phyloP scores from a whole-genome alignment of 257 asterid species.

The Jaltomata sinuosa region DNA sequence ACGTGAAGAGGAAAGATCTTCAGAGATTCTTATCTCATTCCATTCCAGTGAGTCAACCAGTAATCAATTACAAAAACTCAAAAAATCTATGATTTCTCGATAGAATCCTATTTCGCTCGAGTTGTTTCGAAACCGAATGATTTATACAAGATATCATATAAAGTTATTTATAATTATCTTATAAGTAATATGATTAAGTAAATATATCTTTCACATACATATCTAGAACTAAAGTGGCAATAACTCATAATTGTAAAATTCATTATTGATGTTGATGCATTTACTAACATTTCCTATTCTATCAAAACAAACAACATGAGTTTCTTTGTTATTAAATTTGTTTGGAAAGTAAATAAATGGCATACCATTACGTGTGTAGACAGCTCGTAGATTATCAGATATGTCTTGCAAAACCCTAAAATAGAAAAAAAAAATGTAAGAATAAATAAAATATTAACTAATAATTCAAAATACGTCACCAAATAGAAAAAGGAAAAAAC shows the following conservation, averaged over 20 bases:
- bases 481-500: neutral
- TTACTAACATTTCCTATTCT: neutral
- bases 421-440: neutral
- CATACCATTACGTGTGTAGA: constrained; percentile 42
- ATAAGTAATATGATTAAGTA: neutral
- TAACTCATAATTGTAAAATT: neutral
- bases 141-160: neutral
- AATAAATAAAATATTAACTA: neutral
- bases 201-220: neutral
- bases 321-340: neutral
- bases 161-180: neutral
- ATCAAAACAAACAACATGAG: neutral
- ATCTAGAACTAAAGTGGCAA: neutral
- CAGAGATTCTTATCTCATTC: no score
- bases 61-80: no score
- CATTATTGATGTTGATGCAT: neutral
- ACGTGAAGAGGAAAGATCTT: no score
- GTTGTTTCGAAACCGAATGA: no score
- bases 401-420: constrained; percentile 39
- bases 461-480: no score
- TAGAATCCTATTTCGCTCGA: no score
- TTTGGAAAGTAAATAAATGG: neutral
- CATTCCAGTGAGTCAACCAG: no score
- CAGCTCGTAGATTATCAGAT: constrained; percentile 33
- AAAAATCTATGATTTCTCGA: no score